Evolutionary conservation across 1,284 basidiomycete genomes (phyloP).

Genomic region (Ceratobasidium sp.): DNA sequence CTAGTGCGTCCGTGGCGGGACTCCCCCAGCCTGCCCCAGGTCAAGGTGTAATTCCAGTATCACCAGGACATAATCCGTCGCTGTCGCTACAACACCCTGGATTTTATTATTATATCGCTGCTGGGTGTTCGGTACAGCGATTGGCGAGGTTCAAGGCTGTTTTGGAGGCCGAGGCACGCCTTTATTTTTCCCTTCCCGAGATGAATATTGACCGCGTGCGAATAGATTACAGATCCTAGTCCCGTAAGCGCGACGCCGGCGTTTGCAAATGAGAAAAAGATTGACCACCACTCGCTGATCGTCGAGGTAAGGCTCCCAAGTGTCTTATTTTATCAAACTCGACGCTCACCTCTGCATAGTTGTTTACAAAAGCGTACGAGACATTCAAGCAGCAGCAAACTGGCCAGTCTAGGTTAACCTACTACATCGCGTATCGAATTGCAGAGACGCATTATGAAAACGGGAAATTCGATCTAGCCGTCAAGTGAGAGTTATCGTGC

Average conservation of each 20-base stretch:
- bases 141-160: slow-evolving; percentile 72
- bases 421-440: slow-evolving; percentile 87
- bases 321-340: neutral
- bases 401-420: slow-evolving; percentile 72
- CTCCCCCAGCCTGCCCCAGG: neutral
- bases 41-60: neutral
- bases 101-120: slow-evolving; percentile 90
- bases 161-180: slow-evolving; percentile 67
- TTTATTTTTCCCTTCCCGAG: neutral
- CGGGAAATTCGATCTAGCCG: slow-evolving; percentile 83
- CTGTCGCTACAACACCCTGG: slow-evolving; percentile 85
- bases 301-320: slow-evolving; percentile 69
- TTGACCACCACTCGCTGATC: slow-evolving; percentile 83
- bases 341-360: slow-evolving; percentile 58
- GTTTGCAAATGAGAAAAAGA: slow-evolving; percentile 86
- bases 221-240: slow-evolving; percentile 39
- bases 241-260: slow-evolving; percentile 54
- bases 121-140: slow-evolving; percentile 80
- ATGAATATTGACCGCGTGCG: neutral
- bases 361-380: slow-evolving; percentile 91
- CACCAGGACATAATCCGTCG: slow-evolving; percentile 54
- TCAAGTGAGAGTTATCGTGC: slow-evolving; percentile 63
- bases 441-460: slow-evolving; percentile 82
- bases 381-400: slow-evolving; percentile 81
- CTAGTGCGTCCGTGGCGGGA: slow-evolving; percentile 57